Percentiles rank a stretch among this genome's conserved stretches.
Evolutionary conservation across 2,329 filamentous ascomycete genomes (phyloP).

Genomic region (Piedraia hortae): DNA sequence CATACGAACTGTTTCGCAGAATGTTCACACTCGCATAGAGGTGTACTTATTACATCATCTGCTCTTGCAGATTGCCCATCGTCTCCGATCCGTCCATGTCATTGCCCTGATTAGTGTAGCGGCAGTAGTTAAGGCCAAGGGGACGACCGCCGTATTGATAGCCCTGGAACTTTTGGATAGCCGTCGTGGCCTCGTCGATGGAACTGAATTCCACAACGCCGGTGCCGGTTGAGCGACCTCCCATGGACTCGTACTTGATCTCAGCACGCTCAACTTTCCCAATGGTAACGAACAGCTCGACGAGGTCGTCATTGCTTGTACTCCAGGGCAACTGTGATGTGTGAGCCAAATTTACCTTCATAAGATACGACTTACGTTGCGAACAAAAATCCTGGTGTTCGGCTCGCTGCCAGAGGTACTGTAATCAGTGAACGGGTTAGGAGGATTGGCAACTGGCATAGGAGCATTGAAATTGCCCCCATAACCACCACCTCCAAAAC

Average conservation of each 20-base stretch:
- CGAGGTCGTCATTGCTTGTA: slow-evolving; percentile 88
- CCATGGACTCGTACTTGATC: slow-evolving; percentile 79
- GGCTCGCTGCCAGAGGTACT: slow-evolving; percentile 68
- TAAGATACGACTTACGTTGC: slow-evolving; percentile 44
- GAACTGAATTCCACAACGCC: slow-evolving; percentile 89
- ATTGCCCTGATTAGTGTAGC: slow-evolving; percentile 46
- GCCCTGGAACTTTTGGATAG: slow-evolving; percentile 88
- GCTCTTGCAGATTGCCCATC: slow-evolving; percentile 60
- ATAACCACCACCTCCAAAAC: slow-evolving; percentile 25
- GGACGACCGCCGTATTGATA: slow-evolving; percentile 94
- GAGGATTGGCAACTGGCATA: slow-evolving; percentile 25
- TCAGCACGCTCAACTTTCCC: slow-evolving; percentile 96
- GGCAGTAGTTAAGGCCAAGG: slow-evolving; percentile 77
- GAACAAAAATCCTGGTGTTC: slow-evolving; percentile 70
- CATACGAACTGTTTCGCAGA: no score
- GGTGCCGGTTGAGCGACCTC: slow-evolving; percentile 77
- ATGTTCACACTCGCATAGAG: no score
- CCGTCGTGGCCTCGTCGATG: slow-evolving; percentile 62
- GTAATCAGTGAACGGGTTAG: slow-evolving; percentile 84
- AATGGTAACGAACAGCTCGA: slow-evolving; percentile 92
- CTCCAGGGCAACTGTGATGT: slow-evolving; percentile 67
- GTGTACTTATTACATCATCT: slow-evolving; percentile 55
- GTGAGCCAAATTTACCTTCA: slow-evolving; percentile 9
- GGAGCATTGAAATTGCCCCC: slow-evolving; percentile 17
- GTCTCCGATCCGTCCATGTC: slow-evolving; percentile 61